These are phyloP conservation scores for Solanum chacoense DNA, from an alignment of 305 asterid species.

Conservation along the genomic window DNA sequence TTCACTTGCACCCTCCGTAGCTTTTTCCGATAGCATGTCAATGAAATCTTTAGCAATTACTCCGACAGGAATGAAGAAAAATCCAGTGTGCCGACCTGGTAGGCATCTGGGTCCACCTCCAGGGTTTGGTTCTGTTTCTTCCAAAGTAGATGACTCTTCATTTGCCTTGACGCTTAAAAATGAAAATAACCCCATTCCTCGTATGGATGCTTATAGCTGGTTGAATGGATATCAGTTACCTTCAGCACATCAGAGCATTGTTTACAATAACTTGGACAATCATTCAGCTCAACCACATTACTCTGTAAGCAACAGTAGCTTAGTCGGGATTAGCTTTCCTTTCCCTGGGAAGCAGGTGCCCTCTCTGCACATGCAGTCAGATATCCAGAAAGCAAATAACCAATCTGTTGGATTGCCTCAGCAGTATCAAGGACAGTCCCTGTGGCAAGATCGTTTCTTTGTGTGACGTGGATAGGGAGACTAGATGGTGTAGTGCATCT, in stretches of 20 bases:
- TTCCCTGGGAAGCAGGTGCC: constrained; percentile 78
- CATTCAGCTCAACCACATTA: constrained; percentile 30
- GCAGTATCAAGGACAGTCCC: constrained; percentile 74
- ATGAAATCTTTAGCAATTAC: constrained; percentile 31
- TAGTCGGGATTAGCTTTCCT: constrained; percentile 49
- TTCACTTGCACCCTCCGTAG: constrained; percentile 25
- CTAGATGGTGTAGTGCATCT: constrained; percentile 38
- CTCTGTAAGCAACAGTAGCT: constrained; percentile 29
- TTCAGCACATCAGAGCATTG: constrained; percentile 41
- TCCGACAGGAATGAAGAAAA: constrained; percentile 58
- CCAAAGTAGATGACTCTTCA: constrained; percentile 54
- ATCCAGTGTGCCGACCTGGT: constrained; percentile 79
- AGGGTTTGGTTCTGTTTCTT: constrained; percentile 77
- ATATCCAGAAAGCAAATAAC: constrained; percentile 49
- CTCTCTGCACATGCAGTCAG: constrained; percentile 34
- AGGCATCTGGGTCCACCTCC: constrained; percentile 96
- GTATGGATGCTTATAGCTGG: constrained; percentile 83
- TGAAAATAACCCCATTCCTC: constrained; percentile 29
- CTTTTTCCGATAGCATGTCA: constrained; percentile 22
- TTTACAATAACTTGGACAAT: constrained; percentile 27
- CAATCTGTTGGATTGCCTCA: constrained; percentile 43
- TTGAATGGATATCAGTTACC: constrained; percentile 66
- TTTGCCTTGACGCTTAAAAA: constrained; percentile 29
- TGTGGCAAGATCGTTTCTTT: constrained; percentile 71
- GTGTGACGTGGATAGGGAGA: constrained; percentile 60